Base-by-base conservation (phyloP, 768 basidiomycete species). In the Coprinopsis marcescibilis region DNA sequence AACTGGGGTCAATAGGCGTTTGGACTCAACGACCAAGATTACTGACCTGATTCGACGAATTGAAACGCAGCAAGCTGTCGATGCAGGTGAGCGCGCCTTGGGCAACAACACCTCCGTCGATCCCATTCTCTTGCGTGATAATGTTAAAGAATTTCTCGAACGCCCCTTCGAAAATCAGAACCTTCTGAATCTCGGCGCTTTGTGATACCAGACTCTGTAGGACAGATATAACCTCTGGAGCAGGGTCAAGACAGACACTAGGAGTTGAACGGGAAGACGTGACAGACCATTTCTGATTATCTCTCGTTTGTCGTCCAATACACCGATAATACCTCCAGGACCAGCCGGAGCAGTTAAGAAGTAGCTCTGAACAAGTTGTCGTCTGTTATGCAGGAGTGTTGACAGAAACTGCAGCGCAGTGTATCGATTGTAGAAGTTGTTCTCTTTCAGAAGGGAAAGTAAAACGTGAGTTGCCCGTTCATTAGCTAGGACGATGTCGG, bases 91-190 rank as follows among this genome's bases (percentile, higher is more conserved):
- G 67, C n/a, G 89, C 89, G 54, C 92, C 85, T 54, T 88, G 83
- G 0, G 89, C 81, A 34, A 89, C 84, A 45, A 85, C 74, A 8
- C 92, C 92, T 13, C 94, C 93, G 55, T 97, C 94, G 19, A 93
- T 73, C 0, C 96, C 96, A 17, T 92, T 90, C 63, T 97, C 95
- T 51, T 80, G 76, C 7, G 78, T 75, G 51, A 98, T 78, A 39
- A 89, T 92, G 46, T 83, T 83, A 67, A 98, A 92, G 24, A 99
- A 75, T 60, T 86, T 90, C 69, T 99, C 96, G 57, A 99, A 98
- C 1, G 89, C 89, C 15, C 96, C 93, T 55, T 93, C 92, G 56
- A 99, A 99, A 0, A 94, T 92, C 36, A 98, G 80, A 24, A 97
- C 82, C 65, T 97, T 98, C 60, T 97, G 95, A 27, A 99, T 89